Conservation (phyloP, 2,329 filamentous ascomycete genomes). For the Alternaria brassicicola region DNA sequence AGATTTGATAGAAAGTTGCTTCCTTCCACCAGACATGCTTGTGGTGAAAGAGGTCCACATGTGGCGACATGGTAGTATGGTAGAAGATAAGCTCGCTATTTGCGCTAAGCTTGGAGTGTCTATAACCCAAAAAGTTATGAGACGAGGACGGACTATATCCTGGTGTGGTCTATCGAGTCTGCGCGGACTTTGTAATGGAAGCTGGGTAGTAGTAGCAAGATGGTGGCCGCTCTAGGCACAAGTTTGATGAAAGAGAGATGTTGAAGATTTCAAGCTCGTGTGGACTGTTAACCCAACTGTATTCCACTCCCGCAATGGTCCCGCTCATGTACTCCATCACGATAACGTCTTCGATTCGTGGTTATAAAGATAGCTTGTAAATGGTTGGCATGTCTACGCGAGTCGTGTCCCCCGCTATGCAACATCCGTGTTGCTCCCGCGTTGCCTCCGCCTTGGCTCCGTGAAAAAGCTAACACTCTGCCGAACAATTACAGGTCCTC, state of each 20-base stretch:
- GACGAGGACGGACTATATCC: no score
- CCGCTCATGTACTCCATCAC: neutral
- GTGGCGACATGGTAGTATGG: conserved; percentile 37
- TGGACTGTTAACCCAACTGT: neutral
- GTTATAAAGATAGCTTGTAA: neutral
- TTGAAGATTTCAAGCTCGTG: neutral
- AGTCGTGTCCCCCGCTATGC: neutral
- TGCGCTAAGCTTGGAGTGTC: neutral
- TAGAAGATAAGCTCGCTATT: neutral
- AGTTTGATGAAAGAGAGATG: neutral
- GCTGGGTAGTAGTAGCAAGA: neutral
- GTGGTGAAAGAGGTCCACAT: conserved; percentile 29
- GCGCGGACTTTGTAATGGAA: neutral
- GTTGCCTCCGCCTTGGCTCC: conserved; percentile 25
- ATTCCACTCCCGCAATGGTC: neutral
- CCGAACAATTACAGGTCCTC: neutral
- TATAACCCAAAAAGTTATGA: no score
- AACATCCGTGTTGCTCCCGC: conserved; percentile 18
- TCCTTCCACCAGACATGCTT: conserved; percentile 54
- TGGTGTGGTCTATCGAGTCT: neutral
- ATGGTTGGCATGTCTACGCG: neutral
- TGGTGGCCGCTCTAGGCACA: neutral
- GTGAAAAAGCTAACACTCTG: neutral
- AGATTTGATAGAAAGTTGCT: conserved; percentile 41
- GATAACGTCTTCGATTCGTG: neutral